These are phyloP conservation scores for Artemisia argyi DNA, from an alignment of 129 eudicot genomes.

Conservation along the genomic window DNA sequence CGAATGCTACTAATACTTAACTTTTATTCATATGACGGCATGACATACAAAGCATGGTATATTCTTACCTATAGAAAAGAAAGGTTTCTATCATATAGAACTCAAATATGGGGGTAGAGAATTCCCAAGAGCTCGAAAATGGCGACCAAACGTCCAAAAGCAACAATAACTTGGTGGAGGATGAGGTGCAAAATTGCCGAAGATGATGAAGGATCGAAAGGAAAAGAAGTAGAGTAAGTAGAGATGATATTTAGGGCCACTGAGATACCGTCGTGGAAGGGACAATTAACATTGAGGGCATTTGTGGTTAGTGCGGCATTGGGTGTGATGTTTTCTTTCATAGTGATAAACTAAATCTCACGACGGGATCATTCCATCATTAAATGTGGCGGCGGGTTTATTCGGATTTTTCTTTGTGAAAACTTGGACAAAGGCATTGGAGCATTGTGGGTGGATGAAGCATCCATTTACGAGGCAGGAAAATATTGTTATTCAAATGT, in stretches of 20 bases:
- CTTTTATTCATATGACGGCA: background rate
- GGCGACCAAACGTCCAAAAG: conserved; percentile 6
- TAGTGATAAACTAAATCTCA: conserved; percentile 62
- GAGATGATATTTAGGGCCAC: conserved; percentile 45
- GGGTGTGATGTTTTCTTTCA: conserved; percentile 54
- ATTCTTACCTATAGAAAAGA: background rate
- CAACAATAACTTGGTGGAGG: conserved; percentile 14
- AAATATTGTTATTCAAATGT: conserved; percentile 49
- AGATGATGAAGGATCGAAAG: conserved; percentile 16
- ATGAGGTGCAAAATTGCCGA: conserved; percentile 4
- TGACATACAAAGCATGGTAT: background rate
- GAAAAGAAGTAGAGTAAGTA: conserved; percentile 31
- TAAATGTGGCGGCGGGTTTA: conserved; percentile 64
- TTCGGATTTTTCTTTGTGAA: conserved; percentile 61
- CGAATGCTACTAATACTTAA: background rate
- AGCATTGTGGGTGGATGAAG: conserved; percentile 38
- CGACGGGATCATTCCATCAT: conserved; percentile 70
- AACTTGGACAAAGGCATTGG: conserved; percentile 40
- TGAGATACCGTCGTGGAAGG: conserved; percentile 56
- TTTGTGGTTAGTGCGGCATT: conserved; percentile 50
- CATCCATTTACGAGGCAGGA: conserved; percentile 54
- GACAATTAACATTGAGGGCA: conserved; percentile 61
- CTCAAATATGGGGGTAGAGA: conserved; percentile 28
- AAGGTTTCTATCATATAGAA: background rate
- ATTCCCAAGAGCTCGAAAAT: conserved; percentile 25